Conservation (phyloP, 2,329 filamentous ascomycete species). For the Xylaria sp. region DNA sequence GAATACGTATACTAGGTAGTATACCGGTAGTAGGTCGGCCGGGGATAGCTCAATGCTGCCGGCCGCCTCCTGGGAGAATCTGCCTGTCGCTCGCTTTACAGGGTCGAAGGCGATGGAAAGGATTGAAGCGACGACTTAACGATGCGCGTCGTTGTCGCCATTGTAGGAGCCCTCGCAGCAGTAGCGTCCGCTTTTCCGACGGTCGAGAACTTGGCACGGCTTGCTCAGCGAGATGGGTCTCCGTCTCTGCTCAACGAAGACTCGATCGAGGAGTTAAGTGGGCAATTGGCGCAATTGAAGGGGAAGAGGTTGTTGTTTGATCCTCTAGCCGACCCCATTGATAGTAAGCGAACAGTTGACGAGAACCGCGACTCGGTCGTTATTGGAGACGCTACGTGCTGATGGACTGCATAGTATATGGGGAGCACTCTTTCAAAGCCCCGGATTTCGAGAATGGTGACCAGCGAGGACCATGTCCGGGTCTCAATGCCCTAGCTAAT, state of each 20-base stretch:
- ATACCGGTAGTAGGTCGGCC: no score
- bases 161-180: constrained; percentile 13
- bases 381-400: neutral
- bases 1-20: no score
- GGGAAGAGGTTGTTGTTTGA: constrained; percentile 36
- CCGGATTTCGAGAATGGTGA: constrained; percentile 41
- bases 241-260: constrained; percentile 13
- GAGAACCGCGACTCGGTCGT: neutral
- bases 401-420: constrained; percentile 28
- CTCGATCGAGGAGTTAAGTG: constrained; percentile 29
- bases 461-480: constrained; percentile 45
- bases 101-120: neutral
- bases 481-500: constrained; percentile 47
- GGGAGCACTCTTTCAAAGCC: constrained; percentile 35
- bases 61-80: neutral
- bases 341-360: constrained; percentile 21
- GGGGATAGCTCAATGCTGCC: neutral
- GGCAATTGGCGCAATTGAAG: constrained; percentile 32
- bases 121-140: neutral
- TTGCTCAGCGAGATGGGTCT: constrained; percentile 26
- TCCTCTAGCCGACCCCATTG: constrained; percentile 35
- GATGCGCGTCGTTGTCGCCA: constrained; percentile 13
- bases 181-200: constrained; percentile 33
- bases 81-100: neutral
- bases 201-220: constrained; percentile 37